Base-by-base conservation (phyloP, 2,329 filamentous ascomycete genomes). In the Cercospora beticola region DNA sequence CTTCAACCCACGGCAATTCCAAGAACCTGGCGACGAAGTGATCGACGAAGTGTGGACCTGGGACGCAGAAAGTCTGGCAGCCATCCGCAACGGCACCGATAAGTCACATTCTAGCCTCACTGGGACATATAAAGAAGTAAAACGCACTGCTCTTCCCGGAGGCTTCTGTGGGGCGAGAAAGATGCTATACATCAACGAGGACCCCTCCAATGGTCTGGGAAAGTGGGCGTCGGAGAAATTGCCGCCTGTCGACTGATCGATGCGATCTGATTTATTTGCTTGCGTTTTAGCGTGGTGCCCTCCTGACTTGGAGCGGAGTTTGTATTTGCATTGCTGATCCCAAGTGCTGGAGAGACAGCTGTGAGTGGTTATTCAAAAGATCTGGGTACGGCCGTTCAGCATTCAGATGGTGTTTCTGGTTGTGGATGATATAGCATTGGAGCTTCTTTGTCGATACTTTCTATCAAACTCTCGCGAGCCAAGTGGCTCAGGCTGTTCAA, bases 1-100 rank as follows among this genome's bases (percentile, higher is more conserved):
- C 33, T 82, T 81, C 67, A 91, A 92, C 73, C 84, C 86, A 9
- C 85, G 90, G 21, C 84, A 89, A 3, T 79, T 80, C 1, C 88
- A 92, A 69, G 79, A 83, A 63, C 84, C 87, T 56, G 90, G 89
- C 16, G 80, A 89, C 63, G 68, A 76, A 0, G 84, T 88, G 23
- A 78, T 75, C 7, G 86, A 88, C 72, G 81, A 81, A 63, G 78
- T 86, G 5, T 89, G 86, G 86, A 76, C 82, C 43, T 79, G 80
- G 66, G 77, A 80, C 62, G 72, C 81, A 21, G 75, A 77, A 23
- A 79, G 65, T n/a, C 33, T 65, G n/a, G 57, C 33, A 21, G 57
- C 46, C 6, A 56, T 70, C 12, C 60, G 49, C 3, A 76, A 52
- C 74, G 74, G 40, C 28, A 62, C 60, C 16, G 33, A 59, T 8